Base-by-base conservation (phyloP, 768 basidiomycete species). In the Trametes maxima region DNA sequence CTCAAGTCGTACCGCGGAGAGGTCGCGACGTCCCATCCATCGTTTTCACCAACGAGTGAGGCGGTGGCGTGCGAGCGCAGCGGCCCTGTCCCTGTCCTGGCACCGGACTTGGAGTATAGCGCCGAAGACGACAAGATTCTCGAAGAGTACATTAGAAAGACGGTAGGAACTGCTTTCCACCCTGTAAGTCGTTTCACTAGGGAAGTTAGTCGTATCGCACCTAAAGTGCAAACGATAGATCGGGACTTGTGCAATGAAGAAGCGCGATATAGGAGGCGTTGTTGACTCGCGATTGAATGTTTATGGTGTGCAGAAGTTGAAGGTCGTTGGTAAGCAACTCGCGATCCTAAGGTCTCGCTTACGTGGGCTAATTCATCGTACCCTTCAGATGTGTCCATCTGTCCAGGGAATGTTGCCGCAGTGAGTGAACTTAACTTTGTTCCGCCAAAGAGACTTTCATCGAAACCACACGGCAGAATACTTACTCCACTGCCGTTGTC, bases 201-300 rank as follows among this genome's bases (percentile, higher is more conserved):
- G 2, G n/a, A n/a, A n/a, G n/a, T n/a, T n/a, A 12, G 14, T n/a
- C 11, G 47, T 11, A 8, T 14, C 16, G 28, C 28, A 33, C 28
- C 28, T 33, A 33, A 8, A 35, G 21, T 13, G 4, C 13, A 22
- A 16, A 33, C 8, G 4, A 33, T 8, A 33, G 28, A 33, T 33
- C 28, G 86, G 86, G 36, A 88, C 86, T 0, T 88, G 86, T 57
- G 80, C 85, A 0, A 88, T 89, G 86, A 87, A 87, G 69, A 77
- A 82, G 6, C 78, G 80, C 16, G 77, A 82, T n/a, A 60, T 77
- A 39, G 82, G 80, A 4, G 87, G 87, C 12, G 88, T 89, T 3
- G 84, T 90, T 13, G 85, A 90, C 67, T 51, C 79, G 36, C 74
- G 75, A 13, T 72, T 89, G 39, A 85, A 84, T 60, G 85, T 89